A percentile compares a stretch with the other conserved stretches of the same genome.
phyloP scores from a whole-genome alignment of 371 early-diverging fungal genomes.

The Mortierella sp. region DNA sequence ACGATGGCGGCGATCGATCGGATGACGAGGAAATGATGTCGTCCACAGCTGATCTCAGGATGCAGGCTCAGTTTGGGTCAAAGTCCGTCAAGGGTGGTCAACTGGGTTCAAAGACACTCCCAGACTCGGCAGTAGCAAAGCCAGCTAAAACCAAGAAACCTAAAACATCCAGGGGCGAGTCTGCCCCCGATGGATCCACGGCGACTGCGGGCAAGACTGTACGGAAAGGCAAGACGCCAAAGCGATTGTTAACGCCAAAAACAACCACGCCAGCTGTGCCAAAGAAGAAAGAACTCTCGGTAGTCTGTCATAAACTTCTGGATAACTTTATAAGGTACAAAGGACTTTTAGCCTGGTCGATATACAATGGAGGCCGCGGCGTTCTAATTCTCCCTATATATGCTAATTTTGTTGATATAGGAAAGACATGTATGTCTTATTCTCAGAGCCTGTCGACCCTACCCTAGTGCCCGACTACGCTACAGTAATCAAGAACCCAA shows the following conservation, averaged over 20 bases:
- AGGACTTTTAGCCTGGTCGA: not conserved
- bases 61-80: slow-evolving; percentile 22
- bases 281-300: slow-evolving; percentile 60
- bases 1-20: slow-evolving; percentile 19
- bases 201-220: slow-evolving; percentile 51
- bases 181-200: slow-evolving; percentile 61
- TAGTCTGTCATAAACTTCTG: slow-evolving; percentile 61
- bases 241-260: slow-evolving; percentile 39
- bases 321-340: slow-evolving; percentile 69
- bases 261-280: slow-evolving; percentile 47
- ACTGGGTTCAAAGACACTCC: slow-evolving; percentile 41
- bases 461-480: slow-evolving; percentile 81
- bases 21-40: slow-evolving; percentile 18
- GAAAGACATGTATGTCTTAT: slow-evolving; percentile 74
- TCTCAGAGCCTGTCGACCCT: slow-evolving; percentile 87
- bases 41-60: slow-evolving; percentile 18
- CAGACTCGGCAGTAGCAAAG: slow-evolving; percentile 17
- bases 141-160: slow-evolving; percentile 30
- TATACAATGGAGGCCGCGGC: not conserved
- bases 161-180: slow-evolving; percentile 17
- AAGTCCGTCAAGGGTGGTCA: slow-evolving; percentile 28
- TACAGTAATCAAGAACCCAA: slow-evolving; percentile 76
- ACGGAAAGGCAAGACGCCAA: slow-evolving; percentile 29
- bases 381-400: not conserved
- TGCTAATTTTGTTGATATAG: slow-evolving; percentile 17